Evolutionary conservation across 2,329 filamentous ascomycete genomes (phyloP).

Genomic region (Cladosporium colombiae): DNA sequence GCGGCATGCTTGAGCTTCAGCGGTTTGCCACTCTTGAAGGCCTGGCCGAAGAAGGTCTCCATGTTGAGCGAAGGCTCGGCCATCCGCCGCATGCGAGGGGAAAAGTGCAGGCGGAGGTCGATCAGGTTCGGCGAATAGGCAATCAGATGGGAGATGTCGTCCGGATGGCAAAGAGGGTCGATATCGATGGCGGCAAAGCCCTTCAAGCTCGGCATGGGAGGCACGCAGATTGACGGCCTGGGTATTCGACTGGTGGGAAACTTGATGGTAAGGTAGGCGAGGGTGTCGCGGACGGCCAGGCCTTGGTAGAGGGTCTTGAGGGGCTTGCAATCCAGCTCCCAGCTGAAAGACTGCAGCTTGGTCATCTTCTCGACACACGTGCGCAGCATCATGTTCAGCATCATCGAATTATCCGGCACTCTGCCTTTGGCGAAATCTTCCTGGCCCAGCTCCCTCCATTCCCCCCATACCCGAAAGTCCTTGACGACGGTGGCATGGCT

Average conservation of each 20-base stretch:
- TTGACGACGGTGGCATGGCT: constrained; percentile 55
- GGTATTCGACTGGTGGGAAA: constrained; percentile 59
- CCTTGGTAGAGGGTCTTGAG: constrained; percentile 60
- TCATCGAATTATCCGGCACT: constrained; percentile 64
- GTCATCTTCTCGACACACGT: constrained; percentile 62
- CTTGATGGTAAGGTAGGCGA: constrained; percentile 57
- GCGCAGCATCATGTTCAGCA: constrained; percentile 61
- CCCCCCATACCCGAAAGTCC: constrained; percentile 54
- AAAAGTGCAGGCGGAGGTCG: constrained; percentile 61
- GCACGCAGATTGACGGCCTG: constrained; percentile 57
- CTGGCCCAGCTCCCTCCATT: constrained; percentile 59
- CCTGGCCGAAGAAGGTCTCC: constrained; percentile 58
- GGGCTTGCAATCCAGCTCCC: constrained; percentile 63
- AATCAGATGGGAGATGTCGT: constrained; percentile 61
- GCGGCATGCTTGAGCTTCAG: constrained; percentile 53
- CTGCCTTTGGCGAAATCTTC: constrained; percentile 61
- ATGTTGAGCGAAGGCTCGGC: constrained; percentile 60
- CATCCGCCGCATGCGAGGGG: constrained; percentile 60
- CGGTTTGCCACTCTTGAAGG: constrained; percentile 48
- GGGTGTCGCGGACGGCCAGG: constrained; percentile 50
- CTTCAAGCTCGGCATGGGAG: constrained; percentile 57
- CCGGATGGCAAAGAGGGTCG: constrained; percentile 64
- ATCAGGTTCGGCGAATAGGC: constrained; percentile 55
- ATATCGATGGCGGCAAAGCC: constrained; percentile 59
- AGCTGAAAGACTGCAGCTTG: constrained; percentile 57